phyloP scores from a whole-genome alignment of 306 rosid species.

The Acacia melanoxylon region DNA sequence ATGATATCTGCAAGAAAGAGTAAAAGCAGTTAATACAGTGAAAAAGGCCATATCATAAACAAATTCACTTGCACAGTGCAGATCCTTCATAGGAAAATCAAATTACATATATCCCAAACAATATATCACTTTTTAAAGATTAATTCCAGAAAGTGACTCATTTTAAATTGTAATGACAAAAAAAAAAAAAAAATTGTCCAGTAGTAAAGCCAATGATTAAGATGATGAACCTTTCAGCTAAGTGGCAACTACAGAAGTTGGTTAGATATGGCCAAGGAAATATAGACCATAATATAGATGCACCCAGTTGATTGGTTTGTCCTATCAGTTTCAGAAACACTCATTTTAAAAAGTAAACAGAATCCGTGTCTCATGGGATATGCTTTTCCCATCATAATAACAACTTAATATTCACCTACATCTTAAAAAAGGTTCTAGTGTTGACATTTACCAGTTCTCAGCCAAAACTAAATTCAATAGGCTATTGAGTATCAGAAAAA shows the following conservation, averaged over 20 bases:
- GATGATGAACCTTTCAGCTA: background rate
- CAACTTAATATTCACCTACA: too few relatives aligned
- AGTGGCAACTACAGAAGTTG: background rate
- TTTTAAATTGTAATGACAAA: background rate
- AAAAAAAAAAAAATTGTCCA: background rate
- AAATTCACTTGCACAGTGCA: background rate
- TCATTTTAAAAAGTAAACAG: background rate
- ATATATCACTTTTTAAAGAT: constrained; percentile 15
- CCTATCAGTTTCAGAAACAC: background rate
- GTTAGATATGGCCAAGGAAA: constrained; percentile 1
- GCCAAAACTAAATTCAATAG: background rate
- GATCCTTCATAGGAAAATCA: background rate
- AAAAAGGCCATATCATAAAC: background rate
- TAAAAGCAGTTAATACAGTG: constrained; percentile 22
- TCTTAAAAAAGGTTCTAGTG: background rate
- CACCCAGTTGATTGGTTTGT: background rate
- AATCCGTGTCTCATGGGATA: background rate
- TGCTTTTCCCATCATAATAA: background rate
- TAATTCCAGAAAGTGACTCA: background rate
- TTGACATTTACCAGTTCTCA: background rate
- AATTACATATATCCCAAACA: background rate
- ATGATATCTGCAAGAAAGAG: constrained; percentile 72
- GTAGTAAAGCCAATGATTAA: background rate
- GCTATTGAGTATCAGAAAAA: background rate
- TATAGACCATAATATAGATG: background rate